A percentile compares a stretch with the other conserved stretches of the same genome.
phyloP scores from a whole-genome alignment of 2,329 filamentous ascomycete species.

The Tolypocladium ovalisporum region DNA sequence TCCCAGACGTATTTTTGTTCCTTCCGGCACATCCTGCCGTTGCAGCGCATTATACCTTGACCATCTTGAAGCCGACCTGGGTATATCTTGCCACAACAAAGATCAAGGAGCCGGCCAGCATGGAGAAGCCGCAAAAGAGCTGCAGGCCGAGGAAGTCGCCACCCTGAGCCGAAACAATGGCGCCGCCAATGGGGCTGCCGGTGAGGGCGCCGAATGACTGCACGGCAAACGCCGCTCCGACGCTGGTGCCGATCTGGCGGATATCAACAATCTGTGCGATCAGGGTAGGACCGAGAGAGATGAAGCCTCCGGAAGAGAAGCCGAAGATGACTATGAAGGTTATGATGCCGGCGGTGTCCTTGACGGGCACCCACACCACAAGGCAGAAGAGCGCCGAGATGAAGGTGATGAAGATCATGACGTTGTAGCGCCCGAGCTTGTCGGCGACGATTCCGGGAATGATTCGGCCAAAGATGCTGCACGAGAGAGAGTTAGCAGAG shows the following conservation, averaged over 20 bases:
- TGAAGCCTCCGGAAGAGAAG: conserved; percentile 56
- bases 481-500: not conserved
- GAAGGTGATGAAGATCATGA: conserved; percentile 39
- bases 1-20: not conserved
- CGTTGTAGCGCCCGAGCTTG: conserved; percentile 32
- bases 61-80: conserved; percentile 22
- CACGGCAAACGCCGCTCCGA: conserved; percentile 52
- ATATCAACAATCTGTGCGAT: conserved; percentile 63
- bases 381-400: conserved; percentile 34
- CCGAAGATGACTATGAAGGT: conserved; percentile 59
- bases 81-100: conserved; percentile 20
- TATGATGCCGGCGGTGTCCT: conserved; percentile 45
- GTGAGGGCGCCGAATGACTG: conserved; percentile 54
- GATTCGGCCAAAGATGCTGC: conserved; percentile 40
- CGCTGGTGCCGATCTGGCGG: conserved; percentile 56
- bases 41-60: conserved; percentile 16
- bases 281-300: conserved; percentile 50
- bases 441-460: conserved; percentile 37
- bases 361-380: conserved; percentile 37
- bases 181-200: conserved; percentile 57
- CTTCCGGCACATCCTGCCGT: not conserved
- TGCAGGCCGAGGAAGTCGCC: conserved; percentile 50
- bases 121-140: conserved; percentile 50
- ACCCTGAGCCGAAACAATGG: conserved; percentile 38
- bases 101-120: conserved; percentile 18